Conservation (phyloP, 2,329 filamentous ascomycete genomes). For the Aureobasidium sp. region DNA sequence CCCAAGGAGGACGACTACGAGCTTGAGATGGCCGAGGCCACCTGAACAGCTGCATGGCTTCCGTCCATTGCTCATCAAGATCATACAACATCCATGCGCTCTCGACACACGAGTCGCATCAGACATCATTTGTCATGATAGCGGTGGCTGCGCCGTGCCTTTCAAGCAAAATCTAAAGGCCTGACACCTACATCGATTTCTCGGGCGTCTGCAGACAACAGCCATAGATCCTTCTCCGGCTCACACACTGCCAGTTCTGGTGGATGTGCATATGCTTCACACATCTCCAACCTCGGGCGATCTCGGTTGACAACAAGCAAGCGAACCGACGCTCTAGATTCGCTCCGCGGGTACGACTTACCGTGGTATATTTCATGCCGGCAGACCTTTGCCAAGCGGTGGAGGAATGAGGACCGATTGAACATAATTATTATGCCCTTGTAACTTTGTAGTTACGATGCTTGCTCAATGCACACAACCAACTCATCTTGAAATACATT, state of each 20-base stretch:
- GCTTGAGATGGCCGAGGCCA: slow-evolving; percentile 9
- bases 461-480: not conserved
- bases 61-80: not conserved
- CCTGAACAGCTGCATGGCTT: not conserved
- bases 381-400: not conserved
- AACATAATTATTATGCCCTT: not conserved
- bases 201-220: not conserved
- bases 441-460: not conserved
- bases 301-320: not conserved
- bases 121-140: not conserved
- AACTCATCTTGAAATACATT: not conserved
- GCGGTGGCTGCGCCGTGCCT: not conserved
- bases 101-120: not conserved
- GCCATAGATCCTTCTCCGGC: not conserved
- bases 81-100: not conserved
- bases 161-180: not conserved
- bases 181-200: not conserved
- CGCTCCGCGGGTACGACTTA: not conserved
- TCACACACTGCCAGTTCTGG: not conserved
- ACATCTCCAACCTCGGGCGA: not conserved
- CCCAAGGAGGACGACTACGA: slow-evolving; percentile 12
- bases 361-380: not conserved
- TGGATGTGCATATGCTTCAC: not conserved
- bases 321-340: not conserved
- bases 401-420: not conserved